Conservation (phyloP, 2,329 filamentous ascomycete species). For the Fusarium begoniae region DNA sequence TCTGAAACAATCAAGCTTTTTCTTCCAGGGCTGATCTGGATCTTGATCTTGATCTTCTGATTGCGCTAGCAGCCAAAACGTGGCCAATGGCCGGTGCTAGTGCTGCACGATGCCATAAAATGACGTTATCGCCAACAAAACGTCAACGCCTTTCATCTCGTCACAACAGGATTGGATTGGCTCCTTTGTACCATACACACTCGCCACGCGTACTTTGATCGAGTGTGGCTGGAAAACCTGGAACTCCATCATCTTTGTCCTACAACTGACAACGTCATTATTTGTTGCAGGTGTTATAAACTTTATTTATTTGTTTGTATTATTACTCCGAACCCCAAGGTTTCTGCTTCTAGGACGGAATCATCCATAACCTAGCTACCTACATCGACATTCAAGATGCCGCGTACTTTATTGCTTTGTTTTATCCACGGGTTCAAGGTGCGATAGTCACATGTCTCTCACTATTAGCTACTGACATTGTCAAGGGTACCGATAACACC, state of each 20-base stretch:
- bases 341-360: neutral
- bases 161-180: constrained; percentile 21
- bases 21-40: neutral
- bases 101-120: constrained; percentile 22
- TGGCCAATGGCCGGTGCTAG: constrained; percentile 21
- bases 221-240: constrained; percentile 41
- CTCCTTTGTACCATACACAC: constrained; percentile 2
- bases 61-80: constrained; percentile 15
- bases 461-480: neutral
- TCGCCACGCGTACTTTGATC: constrained; percentile 28
- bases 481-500: constrained; percentile 75
- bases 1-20: constrained; percentile 26
- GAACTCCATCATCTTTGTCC: constrained; percentile 13
- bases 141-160: neutral
- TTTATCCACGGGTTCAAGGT: constrained; percentile 80
- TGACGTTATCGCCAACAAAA: constrained; percentile 30
- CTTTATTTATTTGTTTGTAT: constrained; percentile 12
- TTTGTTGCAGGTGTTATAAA: neutral
- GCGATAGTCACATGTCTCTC: fast-evolving
- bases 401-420: constrained; percentile 71
- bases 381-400: constrained; percentile 44
- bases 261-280: constrained; percentile 34
- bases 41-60: constrained; percentile 1
- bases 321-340: neutral
- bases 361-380: neutral